phyloP scores from a whole-genome alignment of 768 basidiomycete genomes.

The Lactarius akahatsu region DNA sequence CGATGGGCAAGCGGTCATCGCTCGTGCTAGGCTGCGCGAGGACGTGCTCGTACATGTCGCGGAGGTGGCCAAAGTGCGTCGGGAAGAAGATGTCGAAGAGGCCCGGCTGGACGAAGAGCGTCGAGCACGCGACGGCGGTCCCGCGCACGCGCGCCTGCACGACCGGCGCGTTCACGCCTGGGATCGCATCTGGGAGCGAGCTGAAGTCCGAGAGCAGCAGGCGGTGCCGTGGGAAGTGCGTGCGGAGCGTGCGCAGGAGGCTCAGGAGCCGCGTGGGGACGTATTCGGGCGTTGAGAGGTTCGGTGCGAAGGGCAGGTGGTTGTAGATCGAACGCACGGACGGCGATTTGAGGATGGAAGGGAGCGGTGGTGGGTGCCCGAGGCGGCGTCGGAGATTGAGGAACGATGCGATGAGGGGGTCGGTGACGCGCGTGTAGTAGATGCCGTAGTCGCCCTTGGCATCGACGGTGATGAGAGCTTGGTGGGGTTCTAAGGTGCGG shows the following conservation, averaged over 20 bases:
- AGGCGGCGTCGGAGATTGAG: constrained; percentile 65
- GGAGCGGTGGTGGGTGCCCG: constrained; percentile 56
- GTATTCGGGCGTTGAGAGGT: constrained; percentile 84
- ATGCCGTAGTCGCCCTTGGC: constrained; percentile 78
- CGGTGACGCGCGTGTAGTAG: constrained; percentile 79
- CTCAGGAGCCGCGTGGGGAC: constrained; percentile 88
- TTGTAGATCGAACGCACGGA: constrained; percentile 63
- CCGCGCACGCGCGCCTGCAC: constrained; percentile 91
- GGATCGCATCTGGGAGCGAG: constrained; percentile 79
- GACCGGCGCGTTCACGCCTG: constrained; percentile 78
- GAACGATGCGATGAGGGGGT: constrained; percentile 80
- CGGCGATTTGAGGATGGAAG: constrained; percentile 54
- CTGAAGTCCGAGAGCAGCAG: constrained; percentile 93
- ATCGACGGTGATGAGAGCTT: constrained; percentile 80
- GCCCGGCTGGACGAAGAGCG: constrained; percentile 89
- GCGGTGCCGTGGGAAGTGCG: constrained; percentile 88
- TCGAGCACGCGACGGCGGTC: constrained; percentile 84
- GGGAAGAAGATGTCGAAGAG: constrained; percentile 99
- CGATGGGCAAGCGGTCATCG: constrained; percentile 33
- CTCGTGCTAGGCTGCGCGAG: constrained; percentile 54
- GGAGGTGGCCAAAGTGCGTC: constrained; percentile 78
- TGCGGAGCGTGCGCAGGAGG: constrained; percentile 79
- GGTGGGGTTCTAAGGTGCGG: constrained; percentile 74
- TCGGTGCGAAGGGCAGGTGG: constrained; percentile 83
- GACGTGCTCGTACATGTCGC: constrained; percentile 88